Conservation (phyloP, 768 basidiomycete genomes). For the Tricholoma furcatifolium region DNA sequence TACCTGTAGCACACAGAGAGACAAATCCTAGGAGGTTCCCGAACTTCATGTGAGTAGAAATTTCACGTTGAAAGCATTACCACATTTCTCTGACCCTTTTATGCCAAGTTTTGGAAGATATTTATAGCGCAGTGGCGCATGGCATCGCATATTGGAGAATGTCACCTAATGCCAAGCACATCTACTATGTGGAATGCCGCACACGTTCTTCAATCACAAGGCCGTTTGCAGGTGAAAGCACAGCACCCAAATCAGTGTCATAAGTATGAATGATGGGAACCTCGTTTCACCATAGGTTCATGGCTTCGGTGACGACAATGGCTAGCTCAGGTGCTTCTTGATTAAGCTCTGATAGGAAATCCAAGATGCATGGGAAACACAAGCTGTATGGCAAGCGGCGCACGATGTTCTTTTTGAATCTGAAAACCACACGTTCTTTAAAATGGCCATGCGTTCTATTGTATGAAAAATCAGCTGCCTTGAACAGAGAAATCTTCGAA, state of each 20-base stretch:
- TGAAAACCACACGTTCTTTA: background rate
- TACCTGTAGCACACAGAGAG: slow-evolving; percentile 15
- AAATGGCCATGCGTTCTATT: background rate
- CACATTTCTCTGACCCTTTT: background rate
- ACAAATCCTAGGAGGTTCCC: slow-evolving; percentile 6
- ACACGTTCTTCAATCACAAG: slow-evolving; percentile 7
- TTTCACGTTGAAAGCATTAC: too few relatives aligned
- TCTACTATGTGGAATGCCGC: background rate
- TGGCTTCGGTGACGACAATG: background rate
- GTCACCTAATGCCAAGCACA: background rate
- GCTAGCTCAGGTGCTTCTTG: background rate
- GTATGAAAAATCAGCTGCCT: background rate
- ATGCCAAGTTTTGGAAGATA: background rate
- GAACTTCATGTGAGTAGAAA: slow-evolving; percentile 6
- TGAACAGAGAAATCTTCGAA: background rate
- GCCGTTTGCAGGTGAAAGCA: background rate
- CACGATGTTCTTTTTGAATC: background rate
- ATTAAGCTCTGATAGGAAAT: background rate
- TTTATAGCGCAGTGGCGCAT: background rate
- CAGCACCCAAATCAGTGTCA: background rate
- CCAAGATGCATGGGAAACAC: background rate
- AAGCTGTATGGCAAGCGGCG: background rate
- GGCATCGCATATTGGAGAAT: background rate
- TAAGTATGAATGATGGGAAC: background rate
- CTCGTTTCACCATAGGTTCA: background rate